Base-by-base conservation (phyloP, 2,329 filamentous ascomycete genomes). In the Helminthosporium solani region DNA sequence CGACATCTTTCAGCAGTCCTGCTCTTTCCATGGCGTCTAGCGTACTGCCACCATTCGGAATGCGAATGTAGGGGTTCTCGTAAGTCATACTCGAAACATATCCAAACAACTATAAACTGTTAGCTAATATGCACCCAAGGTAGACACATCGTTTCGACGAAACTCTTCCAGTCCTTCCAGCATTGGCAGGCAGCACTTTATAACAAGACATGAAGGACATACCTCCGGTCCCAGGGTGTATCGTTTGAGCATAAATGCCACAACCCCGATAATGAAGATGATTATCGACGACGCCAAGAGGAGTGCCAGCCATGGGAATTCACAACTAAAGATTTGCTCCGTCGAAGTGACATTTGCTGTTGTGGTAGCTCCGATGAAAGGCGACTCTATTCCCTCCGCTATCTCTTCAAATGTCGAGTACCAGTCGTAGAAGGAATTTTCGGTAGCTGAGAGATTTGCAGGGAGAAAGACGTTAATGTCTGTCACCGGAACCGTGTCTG, bases 1-100 rank as follows among this genome's bases (percentile, higher is more conserved):
- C 47, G 0, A 69, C 44, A 40, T 70, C 64, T 42, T 54, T 62
- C 9, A 71, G 31, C 2, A 69, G 44, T n/a, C 63, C 56, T 6
- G 68, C 58, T 38, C 67, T 31, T 44, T 70, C 66, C 60, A 67
- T 66, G 0, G 57, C 65, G 38, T 67, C 61, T 7, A 69, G 33
- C 44, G 55, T 63, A 4, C 38, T 64, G 3, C 67, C 67, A 3
- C 65, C 65, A 2, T 49, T 7, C 0, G 63, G 62, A 1, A 70
- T 44, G 2, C 45, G 58, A 19, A 70, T 19, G 31, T 54, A 64
- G 1, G 56, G 63, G 31, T 70, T 69, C 21, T 70, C 63, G 27
- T 70, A 71, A 0, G 67, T 70, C 63, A 70, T 66, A 40, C 66
- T 69, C 1, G 67, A 39, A 0, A 71, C 67, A 21, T 60, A 70